Evolutionary conservation across 2,329 filamentous ascomycete species (phyloP).

Genomic region (Fusarium agapanthi): DNA sequence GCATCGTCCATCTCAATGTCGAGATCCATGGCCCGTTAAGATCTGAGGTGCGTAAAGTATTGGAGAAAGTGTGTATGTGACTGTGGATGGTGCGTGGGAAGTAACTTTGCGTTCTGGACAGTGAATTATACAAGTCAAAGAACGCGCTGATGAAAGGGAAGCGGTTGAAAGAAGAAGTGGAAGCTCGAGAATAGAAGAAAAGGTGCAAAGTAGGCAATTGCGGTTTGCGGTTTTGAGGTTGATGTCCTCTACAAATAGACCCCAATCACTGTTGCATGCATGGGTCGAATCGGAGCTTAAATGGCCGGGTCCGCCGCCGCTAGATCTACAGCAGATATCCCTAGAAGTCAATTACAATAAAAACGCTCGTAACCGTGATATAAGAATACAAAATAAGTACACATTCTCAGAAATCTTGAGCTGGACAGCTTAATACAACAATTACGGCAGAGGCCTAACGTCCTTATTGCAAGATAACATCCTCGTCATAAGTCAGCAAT

Average conservation of each 20-base stretch:
- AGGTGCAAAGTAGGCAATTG: background rate
- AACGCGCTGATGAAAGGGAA: background rate
- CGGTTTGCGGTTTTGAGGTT: conserved; percentile 18
- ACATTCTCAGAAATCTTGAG: background rate
- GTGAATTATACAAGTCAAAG: background rate
- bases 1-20: conserved; percentile 78
- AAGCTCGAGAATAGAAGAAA: background rate
- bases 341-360: background rate
- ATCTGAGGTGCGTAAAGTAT: background rate
- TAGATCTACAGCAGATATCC: conserved; percentile 2
- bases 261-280: background rate
- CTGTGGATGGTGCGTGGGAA: background rate
- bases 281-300: conserved; percentile 21
- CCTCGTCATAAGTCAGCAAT: background rate
- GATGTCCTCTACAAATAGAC: conserved; percentile 1
- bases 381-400: background rate
- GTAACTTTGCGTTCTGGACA: background rate
- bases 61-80: background rate
- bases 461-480: background rate
- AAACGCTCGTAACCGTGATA: background rate
- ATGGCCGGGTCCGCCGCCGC: conserved; percentile 24
- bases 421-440: background rate
- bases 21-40: conserved; percentile 65
- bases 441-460: background rate
- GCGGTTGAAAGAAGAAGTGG: background rate